Base-by-base conservation (phyloP, 805 yeast genomes). In the Cyberlindnera saturnus region DNA sequence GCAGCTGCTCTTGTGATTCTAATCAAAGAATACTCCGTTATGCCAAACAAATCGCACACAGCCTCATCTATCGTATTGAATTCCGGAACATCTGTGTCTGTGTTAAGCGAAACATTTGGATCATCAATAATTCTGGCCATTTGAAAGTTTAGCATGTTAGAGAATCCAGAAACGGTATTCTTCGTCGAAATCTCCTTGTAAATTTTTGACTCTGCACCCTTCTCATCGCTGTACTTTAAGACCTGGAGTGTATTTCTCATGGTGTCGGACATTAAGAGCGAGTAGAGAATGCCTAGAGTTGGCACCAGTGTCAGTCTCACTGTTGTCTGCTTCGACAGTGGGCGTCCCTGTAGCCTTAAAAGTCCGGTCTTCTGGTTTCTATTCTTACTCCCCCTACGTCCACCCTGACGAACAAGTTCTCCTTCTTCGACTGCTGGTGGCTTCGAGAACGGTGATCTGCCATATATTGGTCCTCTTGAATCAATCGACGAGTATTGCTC, bases 1-100 rank as follows among this genome's bases (percentile, higher is more conserved):
- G 80, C 73, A 2, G 81, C 76, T 1, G 80, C 75, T 44, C 81
- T 60, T 2, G 82, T 75, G 13, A 77, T 73, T 37, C 82, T 62
- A 7, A 77, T 61, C 20, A 76, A 51, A 1, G 79, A 64, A 53
- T 67, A 77, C 11, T 69, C 67, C 5, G 57, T 56, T 4, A 64
- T 34, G 4, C 67, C 67, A 54, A 75, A 77, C 11, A 75, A 51
- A 2, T 65, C 55, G 34, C 60, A 57, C 1, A 75, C 64, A 0
- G 81, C 80, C 0, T 72, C 69, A 48, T 72, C 70, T 20, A 77
- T 66, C 5, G 71, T 28, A 14, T 63, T 60, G 23, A 67, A 55
- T 50, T 63, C 67, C 26, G 72, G 63, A 13, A 66, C 63, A 4
- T 32, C n/a, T 11, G 43, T 23, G 11, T 30, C 34, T 3, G n/a